Evolutionary conservation across 441 rosid species (phyloP).

Genomic region (Geranium incanum): DNA sequence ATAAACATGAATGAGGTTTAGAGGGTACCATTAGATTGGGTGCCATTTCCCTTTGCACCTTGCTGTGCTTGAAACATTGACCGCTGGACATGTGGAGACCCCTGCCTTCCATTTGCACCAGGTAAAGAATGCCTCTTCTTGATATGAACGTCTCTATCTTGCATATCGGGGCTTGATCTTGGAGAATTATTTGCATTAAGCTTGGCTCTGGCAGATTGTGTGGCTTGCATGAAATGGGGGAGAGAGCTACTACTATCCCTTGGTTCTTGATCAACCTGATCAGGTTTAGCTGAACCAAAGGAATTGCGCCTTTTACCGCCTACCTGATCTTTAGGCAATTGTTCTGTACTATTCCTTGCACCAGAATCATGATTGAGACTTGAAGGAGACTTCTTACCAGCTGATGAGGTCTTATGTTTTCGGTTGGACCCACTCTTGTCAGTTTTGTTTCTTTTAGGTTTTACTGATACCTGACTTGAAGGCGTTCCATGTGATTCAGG

Average conservation of each 20-base stretch:
- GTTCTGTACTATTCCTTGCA: conserved; percentile 42
- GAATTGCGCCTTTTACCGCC: conserved; percentile 61
- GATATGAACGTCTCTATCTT: conserved; percentile 51
- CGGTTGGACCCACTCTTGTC: conserved; percentile 47
- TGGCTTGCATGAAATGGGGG: conserved; percentile 93
- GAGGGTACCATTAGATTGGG: conserved; percentile 33
- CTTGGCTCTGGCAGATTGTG: conserved; percentile 90
- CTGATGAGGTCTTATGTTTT: conserved; percentile 48
- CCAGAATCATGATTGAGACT: conserved; percentile 47
- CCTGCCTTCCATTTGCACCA: conserved; percentile 75
- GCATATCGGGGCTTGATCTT: conserved; percentile 86
- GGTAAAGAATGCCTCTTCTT: conserved; percentile 94
- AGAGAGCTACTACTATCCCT: conserved; percentile 60
- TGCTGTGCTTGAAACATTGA: conserved; percentile 56
- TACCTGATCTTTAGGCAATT: conserved; percentile 49
- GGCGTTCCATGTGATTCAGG: conserved; percentile 86
- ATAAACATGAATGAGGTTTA: conserved; percentile 9
- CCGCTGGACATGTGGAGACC: conserved; percentile 70
- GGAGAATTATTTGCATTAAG: conserved; percentile 72
- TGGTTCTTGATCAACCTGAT: conserved; percentile 53
- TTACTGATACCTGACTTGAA: conserved; percentile 61
- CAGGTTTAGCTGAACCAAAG: conserved; percentile 43
- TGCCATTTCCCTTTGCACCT: conserved; percentile 51
- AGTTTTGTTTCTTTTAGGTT: conserved; percentile 37
- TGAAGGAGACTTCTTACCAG: conserved; percentile 53